Evolutionary conservation across 345 rosid genomes (phyloP).

Genomic region (Schrenkiella parvula): DNA sequence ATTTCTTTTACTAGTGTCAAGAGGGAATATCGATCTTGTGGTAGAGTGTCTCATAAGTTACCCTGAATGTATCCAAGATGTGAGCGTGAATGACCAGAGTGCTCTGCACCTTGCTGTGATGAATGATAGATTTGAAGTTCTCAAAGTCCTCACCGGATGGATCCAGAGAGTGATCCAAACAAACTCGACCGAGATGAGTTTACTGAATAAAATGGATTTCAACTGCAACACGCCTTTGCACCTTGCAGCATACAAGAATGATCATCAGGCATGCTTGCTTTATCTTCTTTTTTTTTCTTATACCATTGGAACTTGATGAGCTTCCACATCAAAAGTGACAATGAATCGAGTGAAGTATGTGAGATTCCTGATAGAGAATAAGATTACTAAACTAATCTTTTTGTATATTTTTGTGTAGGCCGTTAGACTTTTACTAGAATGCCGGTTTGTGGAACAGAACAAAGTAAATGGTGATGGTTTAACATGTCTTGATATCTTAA

Average conservation of each 20-base stretch:
- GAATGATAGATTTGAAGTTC: slow-evolving; percentile 22
- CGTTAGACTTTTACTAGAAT: not conserved
- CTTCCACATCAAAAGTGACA: not conserved
- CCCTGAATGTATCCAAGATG: slow-evolving; percentile 17
- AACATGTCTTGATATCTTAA: not conserved
- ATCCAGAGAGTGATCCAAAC: not conserved
- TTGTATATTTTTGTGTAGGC: not conserved
- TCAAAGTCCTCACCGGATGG: slow-evolving; percentile 24
- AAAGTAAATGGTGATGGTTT: not conserved
- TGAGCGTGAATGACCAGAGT: not conserved
- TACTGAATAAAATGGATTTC: not conserved
- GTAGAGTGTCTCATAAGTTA: not conserved
- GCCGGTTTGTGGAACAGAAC: not conserved
- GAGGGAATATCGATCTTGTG: slow-evolving; percentile 10
- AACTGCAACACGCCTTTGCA: slow-evolving; percentile 26
- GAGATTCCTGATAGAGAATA: not conserved
- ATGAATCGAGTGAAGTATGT: not conserved
- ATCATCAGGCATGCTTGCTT: slow-evolving; percentile 10
- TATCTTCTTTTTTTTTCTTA: not conserved
- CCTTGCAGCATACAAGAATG: slow-evolving; percentile 22
- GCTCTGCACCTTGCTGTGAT: slow-evolving; percentile 27
- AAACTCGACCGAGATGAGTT: not conserved
- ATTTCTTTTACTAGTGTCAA: slow-evolving; percentile 6
- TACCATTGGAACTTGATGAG: not conserved
- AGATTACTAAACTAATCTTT: not conserved